These are phyloP conservation scores for Gyrodon lividus DNA, from an alignment of 768 basidiomycete species.

Conservation along the genomic window DNA sequence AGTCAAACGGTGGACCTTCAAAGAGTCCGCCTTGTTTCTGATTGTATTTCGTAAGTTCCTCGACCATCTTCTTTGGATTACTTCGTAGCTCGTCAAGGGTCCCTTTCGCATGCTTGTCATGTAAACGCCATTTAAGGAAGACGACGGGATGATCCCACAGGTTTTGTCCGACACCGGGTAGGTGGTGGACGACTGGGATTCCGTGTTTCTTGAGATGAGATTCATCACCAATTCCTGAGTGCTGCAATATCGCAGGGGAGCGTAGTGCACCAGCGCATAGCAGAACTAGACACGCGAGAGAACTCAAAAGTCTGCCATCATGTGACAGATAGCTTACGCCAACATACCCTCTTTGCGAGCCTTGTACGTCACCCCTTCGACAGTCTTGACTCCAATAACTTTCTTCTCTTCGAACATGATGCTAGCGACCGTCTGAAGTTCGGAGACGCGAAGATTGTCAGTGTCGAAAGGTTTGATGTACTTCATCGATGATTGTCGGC, in stretches of 20 bases:
- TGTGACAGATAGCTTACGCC: neutral
- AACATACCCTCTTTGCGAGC: neutral
- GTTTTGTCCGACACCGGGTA: neutral
- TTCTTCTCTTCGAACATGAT: neutral
- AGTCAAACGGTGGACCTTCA: neutral
- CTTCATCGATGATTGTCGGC: neutral
- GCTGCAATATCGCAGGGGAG: slow-evolving; percentile 1
- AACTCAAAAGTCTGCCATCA: neutral
- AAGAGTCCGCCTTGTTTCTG: neutral
- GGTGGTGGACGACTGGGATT: neutral
- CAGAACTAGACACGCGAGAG: neutral
- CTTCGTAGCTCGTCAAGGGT: neutral
- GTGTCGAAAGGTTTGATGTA: neutral
- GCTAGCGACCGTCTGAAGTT: neutral
- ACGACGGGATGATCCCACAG: neutral
- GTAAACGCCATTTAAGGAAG: neutral
- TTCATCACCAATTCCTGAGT: neutral
- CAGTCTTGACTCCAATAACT: neutral
- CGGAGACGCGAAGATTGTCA: neutral
- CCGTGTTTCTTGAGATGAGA: neutral
- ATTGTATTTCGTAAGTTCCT: neutral
- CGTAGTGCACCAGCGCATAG: neutral
- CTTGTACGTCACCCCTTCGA: neutral
- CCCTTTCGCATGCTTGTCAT: neutral
- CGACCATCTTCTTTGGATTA: neutral